phyloP scores from a whole-genome alignment of 306 rosid species.

The Nissolia schottii region DNA sequence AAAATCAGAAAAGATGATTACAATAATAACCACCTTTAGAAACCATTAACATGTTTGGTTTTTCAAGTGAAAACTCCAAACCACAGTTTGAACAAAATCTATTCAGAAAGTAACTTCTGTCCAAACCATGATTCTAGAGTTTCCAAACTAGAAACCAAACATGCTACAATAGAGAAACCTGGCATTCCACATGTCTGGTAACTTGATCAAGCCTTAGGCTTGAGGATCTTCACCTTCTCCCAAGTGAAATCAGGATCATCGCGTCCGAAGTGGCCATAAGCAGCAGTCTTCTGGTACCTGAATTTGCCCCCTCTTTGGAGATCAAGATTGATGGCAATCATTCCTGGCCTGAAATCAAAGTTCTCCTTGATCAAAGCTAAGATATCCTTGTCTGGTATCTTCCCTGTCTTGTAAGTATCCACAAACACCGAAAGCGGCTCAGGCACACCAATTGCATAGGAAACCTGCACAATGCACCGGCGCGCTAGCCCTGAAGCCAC shows the following conservation, averaged over 20 bases:
- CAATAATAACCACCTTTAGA: slow-evolving; percentile 27
- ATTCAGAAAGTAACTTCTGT: no score
- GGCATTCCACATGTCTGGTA: not conserved
- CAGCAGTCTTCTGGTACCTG: slow-evolving; percentile 80
- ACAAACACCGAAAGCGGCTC: slow-evolving; percentile 72
- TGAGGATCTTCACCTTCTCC: slow-evolving; percentile 70
- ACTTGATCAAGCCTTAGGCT: slow-evolving; percentile 63
- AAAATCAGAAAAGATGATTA: slow-evolving; percentile 28
- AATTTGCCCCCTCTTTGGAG: slow-evolving; percentile 67
- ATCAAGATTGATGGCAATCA: slow-evolving; percentile 71
- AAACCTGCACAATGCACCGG: slow-evolving; percentile 76
- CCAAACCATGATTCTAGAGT: no score
- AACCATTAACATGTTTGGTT: no score
- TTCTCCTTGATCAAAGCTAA: slow-evolving; percentile 58
- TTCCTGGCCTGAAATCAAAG: slow-evolving; percentile 78
- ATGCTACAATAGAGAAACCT: no score
- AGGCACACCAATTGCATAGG: slow-evolving; percentile 79
- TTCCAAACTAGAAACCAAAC: no score
- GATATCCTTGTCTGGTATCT: slow-evolving; percentile 58
- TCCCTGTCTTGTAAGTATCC: slow-evolving; percentile 63
- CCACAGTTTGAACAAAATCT: no score
- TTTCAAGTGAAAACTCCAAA: no score
- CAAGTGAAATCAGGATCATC: slow-evolving; percentile 78
- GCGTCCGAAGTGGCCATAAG: slow-evolving; percentile 79
- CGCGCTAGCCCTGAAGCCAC: slow-evolving; percentile 80